Evolutionary conservation across 2,329 filamentous ascomycete genomes (phyloP), one percentile per base, ranked within the genome.

Genomic region (Sclerotinia glacialis): DNA sequence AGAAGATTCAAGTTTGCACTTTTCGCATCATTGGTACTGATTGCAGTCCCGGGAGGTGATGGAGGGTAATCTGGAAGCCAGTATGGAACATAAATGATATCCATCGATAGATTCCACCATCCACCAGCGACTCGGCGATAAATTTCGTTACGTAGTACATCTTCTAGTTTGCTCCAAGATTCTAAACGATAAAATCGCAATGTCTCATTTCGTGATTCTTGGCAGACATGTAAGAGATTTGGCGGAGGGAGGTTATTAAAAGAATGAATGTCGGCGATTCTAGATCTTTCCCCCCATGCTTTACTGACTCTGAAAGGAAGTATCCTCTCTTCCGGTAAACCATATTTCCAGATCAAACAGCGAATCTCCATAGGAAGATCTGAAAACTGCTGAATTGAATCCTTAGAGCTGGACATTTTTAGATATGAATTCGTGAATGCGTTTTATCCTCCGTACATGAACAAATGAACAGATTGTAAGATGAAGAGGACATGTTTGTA

Each of bases 91-190:
- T 47, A n/a, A 47, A 59, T 47, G 26, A 34, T 59, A 34, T 59
- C 56, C 42, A 31, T 59, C 28, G 56, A 59, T 34, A 26, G 42
- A 34, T 34, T 47, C 56, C 56, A 59, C 56, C 56, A 59, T 21
- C 18, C 11, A 34, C 21, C 6, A 7, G 18, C 4, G 42, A 54
- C 14, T 18, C n/a, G 28, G 5, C 5, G 2, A 46, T 12, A 2
- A 18, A 11, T 2, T 4, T n/a, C n/a, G n/a, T n/a, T n/a, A n/a
- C n/a, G n/a, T n/a, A n/a, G n/a, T n/a, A n/a, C n/a, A 14, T 60
- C 7, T 12, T 31, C 42, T 23, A 6, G 14, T 0, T 2, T 21
- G 5, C 21, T 6, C 56, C 56, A 60, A 4, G 14, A 34, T 12
- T 8, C 28, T 7, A n/a, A 9, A 8, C 14, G 28, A 23, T 34